Evolutionary conservation across 345 rosid genomes (phyloP), one percentile per base, ranked within the genome.

Genomic region (Noccaea bulbosa): DNA sequence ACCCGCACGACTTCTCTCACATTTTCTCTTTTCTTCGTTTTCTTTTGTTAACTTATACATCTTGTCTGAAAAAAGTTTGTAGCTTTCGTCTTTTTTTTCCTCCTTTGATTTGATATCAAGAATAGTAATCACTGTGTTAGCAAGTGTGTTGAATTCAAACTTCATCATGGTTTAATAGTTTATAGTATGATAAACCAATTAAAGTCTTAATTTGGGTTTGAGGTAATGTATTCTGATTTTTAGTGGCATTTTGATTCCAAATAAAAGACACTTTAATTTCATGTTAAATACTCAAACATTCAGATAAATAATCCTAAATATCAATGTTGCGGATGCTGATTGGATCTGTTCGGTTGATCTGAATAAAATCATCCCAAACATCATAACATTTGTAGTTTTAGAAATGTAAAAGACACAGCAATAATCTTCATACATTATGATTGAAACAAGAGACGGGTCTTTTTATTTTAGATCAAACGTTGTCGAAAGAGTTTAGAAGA

Each of bases 1-100:
- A 69, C 74, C 79, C 79, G 74, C 79, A 75, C 79, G 79, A 75
- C 74, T 69, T 69, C 70, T 75, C 69, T 66, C 57, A 3, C 58
- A 45, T 64, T 55, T 15, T 45, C 30, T 47, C 48, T 44, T 60
- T 56, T 46, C 50, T 48, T 64, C 32, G 1, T 49, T 72, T 72
- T 22, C 69, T 67, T 74, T 67, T 49, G 32, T 48, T 15, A 57
- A 41, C 24, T 50, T 41, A 65, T 16, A 15, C 7, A 34, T 56
- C 53, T 34, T 73, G 45, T 73, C 72, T 65, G n/a, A 16, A 58
- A 16, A 73, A 47, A 65, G 59, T 33, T 58, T 49, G 0, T 40
- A 9, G 17, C 62, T 65, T 66, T 66, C 2, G 30, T 47, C 59
- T 32, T 38, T 34, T 22, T 44, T 44, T 2, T 3, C 2, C 14